phyloP scores from a whole-genome alignment of 805 yeast species.

The Isabelozyma rhagii region DNA sequence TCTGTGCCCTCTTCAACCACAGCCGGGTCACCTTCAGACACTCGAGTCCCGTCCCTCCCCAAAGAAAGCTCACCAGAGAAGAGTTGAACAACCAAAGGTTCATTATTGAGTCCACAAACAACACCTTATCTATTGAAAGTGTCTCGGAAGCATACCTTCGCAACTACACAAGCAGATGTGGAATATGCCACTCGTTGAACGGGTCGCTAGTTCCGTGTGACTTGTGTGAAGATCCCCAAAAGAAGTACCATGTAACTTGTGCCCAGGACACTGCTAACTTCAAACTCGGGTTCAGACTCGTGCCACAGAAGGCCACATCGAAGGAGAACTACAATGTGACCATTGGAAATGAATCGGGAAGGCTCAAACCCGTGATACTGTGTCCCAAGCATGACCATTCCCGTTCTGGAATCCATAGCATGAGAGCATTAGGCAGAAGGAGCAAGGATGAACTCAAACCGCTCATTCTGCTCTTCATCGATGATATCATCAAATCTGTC shows the following conservation, averaged over 20 bases:
- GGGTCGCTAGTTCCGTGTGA: constrained; percentile 53
- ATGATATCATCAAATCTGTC: constrained; percentile 23
- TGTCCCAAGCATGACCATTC: constrained; percentile 40
- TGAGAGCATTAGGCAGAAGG: constrained; percentile 30
- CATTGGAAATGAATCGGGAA: constrained; percentile 32
- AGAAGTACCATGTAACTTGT: constrained; percentile 52
- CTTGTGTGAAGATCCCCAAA: constrained; percentile 32
- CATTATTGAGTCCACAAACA: constrained; percentile 11
- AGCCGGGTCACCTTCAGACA: constrained; percentile 46
- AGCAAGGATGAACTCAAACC: constrained; percentile 30
- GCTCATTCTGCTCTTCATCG: constrained; percentile 37
- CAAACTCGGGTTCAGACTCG: constrained; percentile 53
- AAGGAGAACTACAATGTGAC: constrained; percentile 19
- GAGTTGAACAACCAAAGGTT: constrained; percentile 27
- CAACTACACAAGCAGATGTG: constrained; percentile 37
- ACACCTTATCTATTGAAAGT: constrained; percentile 22
- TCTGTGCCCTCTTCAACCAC: constrained; percentile 61
- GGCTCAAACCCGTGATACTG: constrained; percentile 39
- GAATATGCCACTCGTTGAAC: constrained; percentile 41
- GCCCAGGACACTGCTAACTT: constrained; percentile 47
- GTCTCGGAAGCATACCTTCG: constrained; percentile 23
- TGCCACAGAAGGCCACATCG: constrained; percentile 13
- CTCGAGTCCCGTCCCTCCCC: constrained; percentile 14
- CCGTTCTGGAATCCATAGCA: constrained; percentile 14
- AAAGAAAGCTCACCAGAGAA: constrained; percentile 4